Conservation (phyloP, 2,329 filamentous ascomycete species). For the Grosmannia penicillata region DNA sequence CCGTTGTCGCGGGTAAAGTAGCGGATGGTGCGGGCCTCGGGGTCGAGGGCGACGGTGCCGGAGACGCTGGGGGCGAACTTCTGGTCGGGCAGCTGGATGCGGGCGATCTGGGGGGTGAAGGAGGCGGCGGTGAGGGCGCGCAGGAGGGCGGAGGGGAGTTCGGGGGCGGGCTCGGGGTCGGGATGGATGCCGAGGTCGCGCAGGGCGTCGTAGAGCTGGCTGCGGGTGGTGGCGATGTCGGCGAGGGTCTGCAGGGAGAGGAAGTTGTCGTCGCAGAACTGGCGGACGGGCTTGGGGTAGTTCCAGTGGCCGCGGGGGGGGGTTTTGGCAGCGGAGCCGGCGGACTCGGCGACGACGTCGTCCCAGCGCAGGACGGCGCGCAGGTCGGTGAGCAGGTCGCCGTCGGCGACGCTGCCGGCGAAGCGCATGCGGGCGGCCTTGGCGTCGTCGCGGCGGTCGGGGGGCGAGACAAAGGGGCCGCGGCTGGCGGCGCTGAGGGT, state of each 20-base stretch:
- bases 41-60: constrained; percentile 83
- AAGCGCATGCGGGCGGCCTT: constrained; percentile 64
- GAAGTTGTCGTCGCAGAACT: constrained; percentile 77
- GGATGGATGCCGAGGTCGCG: constrained; percentile 70
- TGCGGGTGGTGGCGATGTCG: constrained; percentile 75
- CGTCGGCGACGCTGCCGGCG: constrained; percentile 59
- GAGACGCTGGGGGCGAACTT: constrained; percentile 82
- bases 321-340: neutral
- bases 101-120: constrained; percentile 73
- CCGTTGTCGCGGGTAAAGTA: constrained; percentile 80
- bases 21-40: constrained; percentile 81
- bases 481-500: constrained; percentile 58
- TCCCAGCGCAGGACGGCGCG: constrained; percentile 74
- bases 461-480: constrained; percentile 69
- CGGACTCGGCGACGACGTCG: constrained; percentile 39
- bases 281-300: constrained; percentile 47
- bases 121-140: constrained; percentile 59
- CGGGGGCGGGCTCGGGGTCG: constrained; percentile 15
- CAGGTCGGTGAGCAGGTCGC: constrained; percentile 79
- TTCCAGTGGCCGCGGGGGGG: constrained; percentile 14
- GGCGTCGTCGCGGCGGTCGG: constrained; percentile 69
- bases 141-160: constrained; percentile 34
- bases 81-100: constrained; percentile 88
- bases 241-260: constrained; percentile 69
- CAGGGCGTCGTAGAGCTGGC: constrained; percentile 74